phyloP scores from a whole-genome alignment of 352 stramenopile species.

The Globisporangium yorkense region DNA sequence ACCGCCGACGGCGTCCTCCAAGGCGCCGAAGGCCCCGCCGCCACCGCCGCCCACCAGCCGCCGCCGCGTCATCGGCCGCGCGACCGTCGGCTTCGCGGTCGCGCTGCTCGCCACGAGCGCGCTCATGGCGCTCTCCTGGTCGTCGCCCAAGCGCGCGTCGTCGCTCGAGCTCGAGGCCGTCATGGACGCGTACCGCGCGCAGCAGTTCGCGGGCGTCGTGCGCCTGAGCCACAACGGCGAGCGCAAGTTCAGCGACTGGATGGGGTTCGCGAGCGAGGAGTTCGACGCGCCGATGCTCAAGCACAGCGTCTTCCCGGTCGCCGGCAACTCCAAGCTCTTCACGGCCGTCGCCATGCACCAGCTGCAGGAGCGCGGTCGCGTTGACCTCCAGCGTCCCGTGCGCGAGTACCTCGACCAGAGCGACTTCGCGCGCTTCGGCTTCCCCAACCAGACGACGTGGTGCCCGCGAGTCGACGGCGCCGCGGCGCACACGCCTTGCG shows the following conservation, averaged over 20 bases:
- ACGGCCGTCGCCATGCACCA: slow-evolving; percentile 48
- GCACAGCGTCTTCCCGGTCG: slow-evolving; percentile 52
- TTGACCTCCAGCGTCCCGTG: slow-evolving; percentile 29
- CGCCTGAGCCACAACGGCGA: slow-evolving; percentile 41
- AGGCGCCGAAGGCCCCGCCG: slow-evolving; percentile 15
- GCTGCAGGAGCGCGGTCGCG: slow-evolving; percentile 38
- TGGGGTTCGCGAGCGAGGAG: slow-evolving; percentile 39
- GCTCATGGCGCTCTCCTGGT: slow-evolving; percentile 31
- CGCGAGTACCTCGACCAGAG: slow-evolving; percentile 25
- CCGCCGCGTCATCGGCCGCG: slow-evolving; percentile 22
- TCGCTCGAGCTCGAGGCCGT: slow-evolving; percentile 21
- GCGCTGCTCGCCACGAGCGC: slow-evolving; percentile 26
- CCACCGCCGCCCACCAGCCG: slow-evolving; percentile 15
- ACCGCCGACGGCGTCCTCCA: background rate
- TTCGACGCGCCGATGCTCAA: slow-evolving; percentile 35
- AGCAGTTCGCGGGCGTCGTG: slow-evolving; percentile 52
- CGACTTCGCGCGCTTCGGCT: slow-evolving; percentile 45
- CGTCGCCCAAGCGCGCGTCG: slow-evolving; percentile 24
- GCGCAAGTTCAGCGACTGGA: slow-evolving; percentile 37
- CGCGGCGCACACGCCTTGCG: slow-evolving; percentile 15
- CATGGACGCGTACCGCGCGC: slow-evolving; percentile 18
- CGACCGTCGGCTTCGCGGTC: slow-evolving; percentile 25
- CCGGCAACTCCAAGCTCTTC: slow-evolving; percentile 55
- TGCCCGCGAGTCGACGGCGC: slow-evolving; percentile 30
- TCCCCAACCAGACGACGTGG: slow-evolving; percentile 41